Evolutionary conservation across 2,329 filamentous ascomycete genomes (phyloP).

Genomic region (Fusarium cyanostomum): DNA sequence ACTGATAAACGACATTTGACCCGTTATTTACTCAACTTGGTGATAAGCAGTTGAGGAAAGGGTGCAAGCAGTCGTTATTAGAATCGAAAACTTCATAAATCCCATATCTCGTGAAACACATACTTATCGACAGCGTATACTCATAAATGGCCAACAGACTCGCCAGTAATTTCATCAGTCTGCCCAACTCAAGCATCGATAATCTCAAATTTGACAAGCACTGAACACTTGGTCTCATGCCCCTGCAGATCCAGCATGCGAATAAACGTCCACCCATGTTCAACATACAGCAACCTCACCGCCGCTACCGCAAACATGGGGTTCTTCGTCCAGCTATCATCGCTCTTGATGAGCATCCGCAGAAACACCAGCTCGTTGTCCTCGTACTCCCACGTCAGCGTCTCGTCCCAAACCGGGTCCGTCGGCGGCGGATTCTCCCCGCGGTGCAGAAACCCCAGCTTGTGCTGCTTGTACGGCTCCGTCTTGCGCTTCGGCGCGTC

Average conservation of each 20-base stretch:
- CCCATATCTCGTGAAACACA: no score
- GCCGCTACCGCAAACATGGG: conserved; percentile 69
- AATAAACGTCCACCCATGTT: conserved; percentile 69
- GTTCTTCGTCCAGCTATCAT: conserved; percentile 69
- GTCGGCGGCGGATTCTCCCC: conserved; percentile 66
- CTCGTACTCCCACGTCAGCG: conserved; percentile 73
- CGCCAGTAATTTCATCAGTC: no score
- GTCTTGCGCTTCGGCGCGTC: conserved; percentile 70
- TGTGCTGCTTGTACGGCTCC: conserved; percentile 66
- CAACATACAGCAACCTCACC: conserved; percentile 66
- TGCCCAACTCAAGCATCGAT: conserved; percentile 47
- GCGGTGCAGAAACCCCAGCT: conserved; percentile 62
- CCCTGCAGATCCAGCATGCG: conserved; percentile 72
- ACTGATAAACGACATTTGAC: no score
- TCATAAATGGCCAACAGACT: conserved; percentile 1
- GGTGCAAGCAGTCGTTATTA: no score
- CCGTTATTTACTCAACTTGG: no score
- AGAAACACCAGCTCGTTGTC: conserved; percentile 73
- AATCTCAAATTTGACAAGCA: conserved; percentile 70
- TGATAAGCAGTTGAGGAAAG: no score
- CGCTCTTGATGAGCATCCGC: conserved; percentile 72
- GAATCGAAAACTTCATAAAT: no score
- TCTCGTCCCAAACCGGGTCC: conserved; percentile 73
- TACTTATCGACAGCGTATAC: background rate
- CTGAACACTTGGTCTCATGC: conserved; percentile 68